These are phyloP conservation scores for sweet orange (Citrus sinensis) DNA, from an alignment of 345 rosid genomes.

Conservation along the genomic window DNA sequence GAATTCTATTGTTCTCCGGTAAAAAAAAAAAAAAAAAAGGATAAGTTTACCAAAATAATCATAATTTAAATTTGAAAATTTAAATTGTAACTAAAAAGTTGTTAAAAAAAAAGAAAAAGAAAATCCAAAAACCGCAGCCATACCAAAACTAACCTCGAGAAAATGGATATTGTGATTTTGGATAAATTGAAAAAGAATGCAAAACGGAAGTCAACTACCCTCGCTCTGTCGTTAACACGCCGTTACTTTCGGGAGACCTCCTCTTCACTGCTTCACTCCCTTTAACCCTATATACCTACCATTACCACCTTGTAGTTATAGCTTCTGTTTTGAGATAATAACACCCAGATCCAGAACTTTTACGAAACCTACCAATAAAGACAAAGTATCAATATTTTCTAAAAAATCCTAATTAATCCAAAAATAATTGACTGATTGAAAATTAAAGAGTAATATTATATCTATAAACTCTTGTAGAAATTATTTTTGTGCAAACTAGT, in stretches of 20 bases:
- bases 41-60: background rate
- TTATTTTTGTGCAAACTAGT: too few relatives aligned
- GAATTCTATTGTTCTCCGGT: background rate
- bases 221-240: conserved; percentile 11
- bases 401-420: too few relatives aligned
- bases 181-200: background rate
- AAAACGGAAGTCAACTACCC: conserved; percentile 23
- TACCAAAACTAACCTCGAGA: background rate
- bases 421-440: too few relatives aligned
- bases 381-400: too few relatives aligned
- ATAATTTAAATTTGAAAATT: background rate
- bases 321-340: background rate
- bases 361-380: background rate
- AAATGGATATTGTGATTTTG: background rate
- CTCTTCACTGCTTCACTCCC: too few relatives aligned
- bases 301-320: background rate
- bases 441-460: too few relatives aligned
- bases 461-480: accelerated
- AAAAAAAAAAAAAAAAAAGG: too few relatives aligned
- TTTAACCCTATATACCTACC: background rate
- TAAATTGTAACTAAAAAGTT: background rate
- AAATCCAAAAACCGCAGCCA: accelerated
- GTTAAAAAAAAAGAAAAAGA: background rate
- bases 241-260: conserved; percentile 14
- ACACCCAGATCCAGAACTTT: background rate